Conservation (phyloP, 2,329 filamentous ascomycete genomes). For the Pseudodiploospora longispora region DNA sequence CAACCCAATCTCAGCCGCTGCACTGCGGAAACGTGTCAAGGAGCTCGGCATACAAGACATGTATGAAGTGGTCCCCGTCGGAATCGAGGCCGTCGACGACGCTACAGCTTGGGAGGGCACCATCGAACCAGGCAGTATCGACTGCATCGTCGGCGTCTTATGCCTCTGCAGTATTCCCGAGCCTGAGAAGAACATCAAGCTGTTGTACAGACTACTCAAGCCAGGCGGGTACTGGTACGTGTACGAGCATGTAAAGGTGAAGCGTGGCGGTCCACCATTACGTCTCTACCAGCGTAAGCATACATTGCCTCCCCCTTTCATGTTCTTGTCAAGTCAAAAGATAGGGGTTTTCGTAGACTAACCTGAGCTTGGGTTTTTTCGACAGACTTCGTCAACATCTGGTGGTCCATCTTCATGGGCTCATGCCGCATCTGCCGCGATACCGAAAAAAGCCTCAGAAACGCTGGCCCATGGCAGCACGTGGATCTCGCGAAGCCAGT, state of each 20-base stretch:
- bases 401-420: slow-evolving; percentile 45
- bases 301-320: too few relatives aligned
- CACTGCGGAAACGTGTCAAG: slow-evolving; percentile 37
- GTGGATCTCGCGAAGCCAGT: slow-evolving; percentile 37
- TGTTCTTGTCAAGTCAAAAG: background rate
- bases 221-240: slow-evolving; percentile 55
- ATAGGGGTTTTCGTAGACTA: background rate
- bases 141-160: slow-evolving; percentile 52
- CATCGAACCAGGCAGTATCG: slow-evolving; percentile 43
- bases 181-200: slow-evolving; percentile 44
- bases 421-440: slow-evolving; percentile 44
- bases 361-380: slow-evolving; percentile 1
- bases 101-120: slow-evolving; percentile 33
- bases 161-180: slow-evolving; percentile 58
- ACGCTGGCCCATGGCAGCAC: slow-evolving; percentile 42
- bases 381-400: slow-evolving; percentile 40
- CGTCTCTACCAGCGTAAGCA: slow-evolving; percentile 43
- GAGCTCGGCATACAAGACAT: slow-evolving; percentile 45
- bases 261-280: slow-evolving; percentile 31
- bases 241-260: slow-evolving; percentile 49
- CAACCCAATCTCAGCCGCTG: slow-evolving; percentile 43
- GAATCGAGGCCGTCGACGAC: slow-evolving; percentile 48
- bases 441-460: slow-evolving; percentile 37
- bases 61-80: slow-evolving; percentile 55
- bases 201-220: slow-evolving; percentile 50